Percentiles rank a stretch among this genome's conserved stretches.
phyloP scores from a whole-genome alignment of 106 monocot species.

The Xerophyta viscosa region DNA sequence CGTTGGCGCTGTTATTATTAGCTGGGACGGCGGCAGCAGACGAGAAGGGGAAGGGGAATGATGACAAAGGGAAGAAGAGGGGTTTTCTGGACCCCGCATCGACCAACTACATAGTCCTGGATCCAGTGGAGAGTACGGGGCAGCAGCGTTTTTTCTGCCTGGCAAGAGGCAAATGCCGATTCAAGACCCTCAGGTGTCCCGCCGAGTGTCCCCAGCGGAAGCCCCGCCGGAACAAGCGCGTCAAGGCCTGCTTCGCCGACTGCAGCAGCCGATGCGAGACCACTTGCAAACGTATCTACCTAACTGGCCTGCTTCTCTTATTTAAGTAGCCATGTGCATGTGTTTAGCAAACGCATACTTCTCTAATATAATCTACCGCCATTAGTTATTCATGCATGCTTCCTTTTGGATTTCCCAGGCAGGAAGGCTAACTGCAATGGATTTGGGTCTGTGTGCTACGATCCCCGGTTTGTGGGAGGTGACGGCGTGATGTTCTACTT shows the following conservation, averaged over 20 bases:
- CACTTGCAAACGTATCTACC: conserved; percentile 49
- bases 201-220: conserved; percentile 47
- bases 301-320: too few relatives aligned
- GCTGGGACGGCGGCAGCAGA: neutral
- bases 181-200: conserved; percentile 37
- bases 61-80: neutral
- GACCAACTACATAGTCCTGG: conserved; percentile 45
- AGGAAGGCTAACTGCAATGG: conserved; percentile 76
- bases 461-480: conserved; percentile 76
- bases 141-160: conserved; percentile 70
- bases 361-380: too few relatives aligned
- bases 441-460: conserved; percentile 67
- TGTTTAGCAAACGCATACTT: too few relatives aligned
- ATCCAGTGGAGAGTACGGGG: conserved; percentile 13
- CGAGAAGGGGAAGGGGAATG: too few relatives aligned
- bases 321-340: too few relatives aligned
- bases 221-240: conserved; percentile 23
- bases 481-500: conserved; percentile 93
- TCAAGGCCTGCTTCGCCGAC: conserved; percentile 79
- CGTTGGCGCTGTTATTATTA: neutral
- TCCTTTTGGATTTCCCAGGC: too few relatives aligned
- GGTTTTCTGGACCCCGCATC: conserved; percentile 38
- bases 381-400: too few relatives aligned
- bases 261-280: conserved; percentile 82
- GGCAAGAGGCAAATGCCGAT: conserved; percentile 51